These are phyloP conservation scores for Paecilomyces fulvus DNA, from an alignment of 2,329 filamentous ascomycete genomes.

Conservation along the genomic window DNA sequence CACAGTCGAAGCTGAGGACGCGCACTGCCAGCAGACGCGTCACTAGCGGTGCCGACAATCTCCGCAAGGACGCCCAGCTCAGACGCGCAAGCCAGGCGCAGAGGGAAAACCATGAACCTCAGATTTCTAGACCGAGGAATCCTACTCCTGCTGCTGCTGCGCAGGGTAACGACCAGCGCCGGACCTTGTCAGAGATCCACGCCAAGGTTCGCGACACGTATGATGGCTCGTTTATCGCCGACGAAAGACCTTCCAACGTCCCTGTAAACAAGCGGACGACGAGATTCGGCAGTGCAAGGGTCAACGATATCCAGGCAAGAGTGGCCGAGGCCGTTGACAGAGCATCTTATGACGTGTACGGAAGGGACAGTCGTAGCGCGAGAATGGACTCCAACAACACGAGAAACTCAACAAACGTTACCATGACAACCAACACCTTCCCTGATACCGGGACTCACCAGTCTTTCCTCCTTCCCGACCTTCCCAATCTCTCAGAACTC, in stretches of 20 bases:
- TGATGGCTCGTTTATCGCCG: conserved; percentile 42
- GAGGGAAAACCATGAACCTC: conserved; percentile 33
- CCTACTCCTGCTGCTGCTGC: neutral
- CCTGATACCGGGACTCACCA: conserved; percentile 46
- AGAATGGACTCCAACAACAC: conserved; percentile 14
- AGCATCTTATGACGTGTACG: conserved; percentile 28
- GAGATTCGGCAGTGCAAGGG: conserved; percentile 42
- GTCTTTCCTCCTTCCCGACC: conserved; percentile 54
- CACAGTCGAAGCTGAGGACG: conserved; percentile 26
- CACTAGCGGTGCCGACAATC: conserved; percentile 21
- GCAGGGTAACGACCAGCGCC: conserved; percentile 29
- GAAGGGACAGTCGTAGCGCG: conserved; percentile 21
- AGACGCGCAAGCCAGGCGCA: conserved; percentile 32
- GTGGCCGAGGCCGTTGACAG: conserved; percentile 31
- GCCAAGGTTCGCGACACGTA: conserved; percentile 45
- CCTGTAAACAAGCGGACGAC: conserved; percentile 42
- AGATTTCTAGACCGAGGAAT: conserved; percentile 25
- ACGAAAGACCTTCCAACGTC: conserved; percentile 40
- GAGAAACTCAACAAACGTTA: conserved; percentile 16
- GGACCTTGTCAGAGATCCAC: conserved; percentile 49
- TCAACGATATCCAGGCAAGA: conserved; percentile 34
- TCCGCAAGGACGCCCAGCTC: conserved; percentile 34
- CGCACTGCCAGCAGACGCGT: conserved; percentile 20
- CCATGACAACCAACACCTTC: conserved; percentile 20
- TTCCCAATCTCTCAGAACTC: conserved; percentile 54